These are phyloP conservation scores for Leccinum rimulosum DNA, from an alignment of 768 basidiomycete genomes.

Conservation along the genomic window DNA sequence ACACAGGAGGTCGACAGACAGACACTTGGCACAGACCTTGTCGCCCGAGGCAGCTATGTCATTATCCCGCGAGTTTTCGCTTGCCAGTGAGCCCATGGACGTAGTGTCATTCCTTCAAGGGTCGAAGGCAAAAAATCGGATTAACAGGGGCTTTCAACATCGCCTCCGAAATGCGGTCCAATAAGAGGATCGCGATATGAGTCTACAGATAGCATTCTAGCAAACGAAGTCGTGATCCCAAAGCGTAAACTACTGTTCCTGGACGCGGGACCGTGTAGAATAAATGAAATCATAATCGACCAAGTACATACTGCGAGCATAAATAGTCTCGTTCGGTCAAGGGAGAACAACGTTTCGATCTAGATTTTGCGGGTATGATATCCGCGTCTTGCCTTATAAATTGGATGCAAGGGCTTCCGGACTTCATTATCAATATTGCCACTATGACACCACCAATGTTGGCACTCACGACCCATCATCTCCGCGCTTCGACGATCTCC, in stretches of 20 bases:
- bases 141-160: slow-evolving; percentile 3
- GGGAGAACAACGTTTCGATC: not conserved
- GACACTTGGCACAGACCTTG: not conserved
- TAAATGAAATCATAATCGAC: slow-evolving; percentile 4
- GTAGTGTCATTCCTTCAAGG: slow-evolving; percentile 7
- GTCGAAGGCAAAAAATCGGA: not conserved
- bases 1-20: slow-evolving; percentile 9
- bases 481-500: slow-evolving; percentile 8
- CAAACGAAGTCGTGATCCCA: slow-evolving; percentile 9
- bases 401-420: not conserved
- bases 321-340: not conserved
- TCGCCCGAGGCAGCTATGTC: not conserved
- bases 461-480: slow-evolving; percentile 4
- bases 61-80: not conserved
- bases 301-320: not conserved
- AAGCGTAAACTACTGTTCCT: slow-evolving; percentile 12
- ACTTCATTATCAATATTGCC: not conserved
- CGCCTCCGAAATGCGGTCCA: slow-evolving; percentile 19
- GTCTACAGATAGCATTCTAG: slow-evolving; percentile 8
- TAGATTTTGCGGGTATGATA: not conserved
- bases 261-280: slow-evolving; percentile 6
- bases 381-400: not conserved
- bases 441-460: not conserved
- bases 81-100: not conserved
- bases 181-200: slow-evolving; percentile 18